These are phyloP conservation scores for Candida sanyiensis DNA, from an alignment of 805 yeast species.

Conservation along the genomic window DNA sequence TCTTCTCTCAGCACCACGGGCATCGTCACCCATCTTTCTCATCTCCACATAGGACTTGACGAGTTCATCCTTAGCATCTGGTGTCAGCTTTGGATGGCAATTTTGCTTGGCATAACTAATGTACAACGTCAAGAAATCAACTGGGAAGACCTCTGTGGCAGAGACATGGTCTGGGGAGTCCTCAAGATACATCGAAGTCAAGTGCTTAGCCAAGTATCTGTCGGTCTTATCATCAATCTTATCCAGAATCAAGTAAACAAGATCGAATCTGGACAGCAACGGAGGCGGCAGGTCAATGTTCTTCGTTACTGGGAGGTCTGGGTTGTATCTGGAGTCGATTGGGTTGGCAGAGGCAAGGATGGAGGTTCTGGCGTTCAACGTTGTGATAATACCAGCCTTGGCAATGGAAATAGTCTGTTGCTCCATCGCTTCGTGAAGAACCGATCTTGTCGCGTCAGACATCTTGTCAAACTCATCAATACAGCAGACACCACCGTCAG, in stretches of 20 bases:
- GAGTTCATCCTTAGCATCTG: conserved; percentile 75
- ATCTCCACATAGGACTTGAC: conserved; percentile 87
- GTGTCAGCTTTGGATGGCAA: conserved; percentile 71
- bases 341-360: conserved; percentile 96
- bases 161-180: conserved; percentile 76
- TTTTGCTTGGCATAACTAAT: conserved; percentile 93
- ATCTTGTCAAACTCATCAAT: conserved; percentile 98
- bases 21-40: conserved; percentile 92
- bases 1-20: conserved; percentile 77
- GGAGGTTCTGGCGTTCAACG: conserved; percentile 93
- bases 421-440: conserved; percentile 97
- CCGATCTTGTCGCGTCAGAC: conserved; percentile 92
- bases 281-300: conserved; percentile 98
- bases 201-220: conserved; percentile 81
- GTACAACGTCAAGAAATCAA: conserved; percentile 81
- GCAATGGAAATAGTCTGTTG: conserved; percentile 98
- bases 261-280: conserved; percentile 85
- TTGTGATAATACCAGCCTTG: conserved; percentile 96
- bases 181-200: conserved; percentile 87
- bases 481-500: conserved; percentile 98
- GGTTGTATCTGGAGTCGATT: conserved; percentile 90
- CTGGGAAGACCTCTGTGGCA: conserved; percentile 64
- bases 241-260: conserved; percentile 88
- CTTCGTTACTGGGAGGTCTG: conserved; percentile 89
- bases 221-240: conserved; percentile 84